Conservation (phyloP, 176 grass and related monocot genomes). For the Bolboschoenus planiculmis region DNA sequence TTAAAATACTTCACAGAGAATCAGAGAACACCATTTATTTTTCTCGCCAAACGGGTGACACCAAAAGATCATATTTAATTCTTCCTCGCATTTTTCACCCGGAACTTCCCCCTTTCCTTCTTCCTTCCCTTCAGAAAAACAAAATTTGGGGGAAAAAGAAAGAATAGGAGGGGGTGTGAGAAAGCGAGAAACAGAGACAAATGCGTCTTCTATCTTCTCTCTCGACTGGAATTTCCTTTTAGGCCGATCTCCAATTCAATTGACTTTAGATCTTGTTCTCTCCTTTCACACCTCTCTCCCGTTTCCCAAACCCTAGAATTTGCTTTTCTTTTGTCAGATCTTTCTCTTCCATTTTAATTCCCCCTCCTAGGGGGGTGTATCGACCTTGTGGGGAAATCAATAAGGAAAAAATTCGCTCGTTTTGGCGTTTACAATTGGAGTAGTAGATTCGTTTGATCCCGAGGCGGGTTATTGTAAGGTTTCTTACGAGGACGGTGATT, state of each 20-base stretch:
- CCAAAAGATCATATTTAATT: neutral
- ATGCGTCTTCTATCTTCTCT: neutral
- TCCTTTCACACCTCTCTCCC: neutral
- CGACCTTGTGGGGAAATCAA: slow-evolving; percentile 63
- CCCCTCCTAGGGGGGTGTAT: neutral
- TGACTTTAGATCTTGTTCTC: slow-evolving; percentile 1
- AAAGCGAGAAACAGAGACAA: neutral
- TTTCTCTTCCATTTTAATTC: neutral
- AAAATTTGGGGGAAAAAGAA: neutral
- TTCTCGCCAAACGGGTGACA: slow-evolving; percentile 8
- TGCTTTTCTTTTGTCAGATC: neutral
- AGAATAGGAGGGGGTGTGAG: neutral
- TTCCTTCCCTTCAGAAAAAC: slow-evolving; percentile 1
- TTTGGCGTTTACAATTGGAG: slow-evolving; percentile 47
- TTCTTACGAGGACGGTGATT: slow-evolving; percentile 82
- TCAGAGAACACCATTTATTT: neutral
- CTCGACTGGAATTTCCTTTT: neutral
- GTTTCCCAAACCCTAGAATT: slow-evolving; percentile 15
- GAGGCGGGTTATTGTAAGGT: slow-evolving; percentile 67
- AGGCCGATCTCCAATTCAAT: slow-evolving; percentile 2
- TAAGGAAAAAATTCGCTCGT: slow-evolving; percentile 66
- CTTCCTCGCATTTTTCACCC: neutral
- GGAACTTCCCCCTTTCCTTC: neutral
- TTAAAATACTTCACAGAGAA: neutral
- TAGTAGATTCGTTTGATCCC: slow-evolving; percentile 71